phyloP scores from a whole-genome alignment of 108 stramenopile genomes.

The Licmophora abbreviata region DNA sequence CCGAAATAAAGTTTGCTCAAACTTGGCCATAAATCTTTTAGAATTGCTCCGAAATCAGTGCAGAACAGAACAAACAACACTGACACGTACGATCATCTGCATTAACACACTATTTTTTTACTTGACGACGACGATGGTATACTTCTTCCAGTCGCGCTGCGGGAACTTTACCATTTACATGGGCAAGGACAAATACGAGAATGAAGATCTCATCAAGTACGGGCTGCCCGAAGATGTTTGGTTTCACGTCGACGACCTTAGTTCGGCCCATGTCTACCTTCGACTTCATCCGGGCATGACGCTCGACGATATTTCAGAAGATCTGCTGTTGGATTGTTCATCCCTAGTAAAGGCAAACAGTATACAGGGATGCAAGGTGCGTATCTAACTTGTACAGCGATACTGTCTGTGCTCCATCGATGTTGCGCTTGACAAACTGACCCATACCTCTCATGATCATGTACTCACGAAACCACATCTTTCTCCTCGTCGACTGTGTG shows the following conservation, averaged over 20 bases:
- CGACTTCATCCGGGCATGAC: conserved; percentile 85
- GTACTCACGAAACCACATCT: neutral
- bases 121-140: conserved; percentile 73
- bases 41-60: no score
- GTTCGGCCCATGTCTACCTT: conserved; percentile 96
- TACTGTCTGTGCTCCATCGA: neutral
- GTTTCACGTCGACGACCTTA: conserved; percentile 97
- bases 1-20: no score
- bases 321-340: conserved; percentile 59
- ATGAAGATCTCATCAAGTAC: conserved; percentile 97
- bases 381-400: conserved; percentile 1
- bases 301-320: conserved; percentile 76
- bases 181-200: conserved; percentile 92
- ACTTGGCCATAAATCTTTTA: no score
- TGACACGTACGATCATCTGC: no score
- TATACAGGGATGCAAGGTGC: conserved; percentile 68
- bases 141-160: conserved; percentile 61
- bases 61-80: no score
- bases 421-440: neutral
- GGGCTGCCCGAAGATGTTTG: conserved; percentile 65
- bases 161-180: conserved; percentile 77
- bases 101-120: no score
- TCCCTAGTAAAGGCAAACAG: conserved; percentile 78
- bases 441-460: neutral
- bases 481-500: neutral